Evolutionary conservation across 1,139 yeast species (phyloP).

Genomic region (Kodamaea fungicola): DNA sequence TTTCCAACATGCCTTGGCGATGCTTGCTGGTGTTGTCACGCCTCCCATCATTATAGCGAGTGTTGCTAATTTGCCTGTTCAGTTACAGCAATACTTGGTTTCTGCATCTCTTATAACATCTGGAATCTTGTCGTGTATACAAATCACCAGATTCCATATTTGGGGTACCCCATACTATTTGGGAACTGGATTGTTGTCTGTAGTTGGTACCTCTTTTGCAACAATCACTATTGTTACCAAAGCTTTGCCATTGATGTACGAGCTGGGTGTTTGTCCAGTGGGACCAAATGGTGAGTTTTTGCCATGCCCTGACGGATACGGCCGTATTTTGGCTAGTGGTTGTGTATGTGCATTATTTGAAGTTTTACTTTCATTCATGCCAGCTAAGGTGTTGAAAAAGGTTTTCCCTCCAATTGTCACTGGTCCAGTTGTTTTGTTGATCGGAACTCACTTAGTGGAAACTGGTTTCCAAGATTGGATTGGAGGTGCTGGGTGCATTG

Average conservation of each 20-base stretch:
- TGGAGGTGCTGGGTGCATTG: slow-evolving; percentile 79
- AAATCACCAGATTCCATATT: slow-evolving; percentile 77
- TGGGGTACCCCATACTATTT: slow-evolving; percentile 68
- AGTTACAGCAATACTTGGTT: slow-evolving; percentile 64
- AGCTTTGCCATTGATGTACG: slow-evolving; percentile 78
- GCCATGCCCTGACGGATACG: slow-evolving; percentile 88
- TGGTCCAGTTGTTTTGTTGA: slow-evolving; percentile 84
- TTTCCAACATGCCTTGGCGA: slow-evolving; percentile 80
- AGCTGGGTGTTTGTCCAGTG: slow-evolving; percentile 62
- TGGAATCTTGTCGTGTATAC: slow-evolving; percentile 70
- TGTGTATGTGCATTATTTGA: slow-evolving; percentile 72
- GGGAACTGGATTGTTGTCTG: slow-evolving; percentile 85
- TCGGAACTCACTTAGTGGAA: slow-evolving; percentile 66
- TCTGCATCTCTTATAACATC: slow-evolving; percentile 73
- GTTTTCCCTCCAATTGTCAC: slow-evolving; percentile 87
- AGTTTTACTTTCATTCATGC: slow-evolving; percentile 67
- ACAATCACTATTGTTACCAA: slow-evolving; percentile 76
- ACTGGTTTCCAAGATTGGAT: slow-evolving; percentile 81
- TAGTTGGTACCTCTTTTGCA: slow-evolving; percentile 87
- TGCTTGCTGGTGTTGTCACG: slow-evolving; percentile 89
- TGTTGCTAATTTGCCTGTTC: slow-evolving; percentile 53
- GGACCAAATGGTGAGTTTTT: slow-evolving; percentile 59
- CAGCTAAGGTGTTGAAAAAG: slow-evolving; percentile 64
- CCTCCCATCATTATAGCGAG: slow-evolving; percentile 73
- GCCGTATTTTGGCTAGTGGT: slow-evolving; percentile 80